phyloP scores from a whole-genome alignment of 495 filamentous ascomycete species.

The Melanomma pulvis-pyrius region DNA sequence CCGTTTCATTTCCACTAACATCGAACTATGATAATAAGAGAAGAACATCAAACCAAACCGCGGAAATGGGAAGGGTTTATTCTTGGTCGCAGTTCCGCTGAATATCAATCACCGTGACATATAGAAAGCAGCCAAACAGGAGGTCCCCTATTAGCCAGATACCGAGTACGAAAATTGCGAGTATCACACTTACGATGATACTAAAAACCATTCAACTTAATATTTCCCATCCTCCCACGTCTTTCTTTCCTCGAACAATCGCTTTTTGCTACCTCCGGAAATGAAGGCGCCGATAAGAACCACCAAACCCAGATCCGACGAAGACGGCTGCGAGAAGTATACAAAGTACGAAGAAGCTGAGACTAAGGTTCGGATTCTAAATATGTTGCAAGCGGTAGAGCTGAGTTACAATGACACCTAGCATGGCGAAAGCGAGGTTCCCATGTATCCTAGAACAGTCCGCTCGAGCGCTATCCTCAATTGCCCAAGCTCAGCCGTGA shows the following conservation, averaged over 20 bases:
- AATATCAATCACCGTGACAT: too few relatives aligned
- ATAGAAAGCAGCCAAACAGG: constrained; percentile 25
- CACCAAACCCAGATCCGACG: constrained; percentile 61
- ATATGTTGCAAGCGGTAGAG: constrained; percentile 67
- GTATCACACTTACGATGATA: constrained; percentile 52
- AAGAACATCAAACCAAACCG: too few relatives aligned
- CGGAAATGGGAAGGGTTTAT: background rate
- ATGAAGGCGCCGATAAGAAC: constrained; percentile 59
- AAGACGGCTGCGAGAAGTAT: constrained; percentile 67
- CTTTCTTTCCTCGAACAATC: constrained; percentile 63
- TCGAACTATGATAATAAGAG: too few relatives aligned
- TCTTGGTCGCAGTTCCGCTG: background rate
- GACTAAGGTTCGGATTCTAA: constrained; percentile 42
- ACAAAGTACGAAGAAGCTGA: constrained; percentile 66
- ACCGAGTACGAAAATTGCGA: constrained; percentile 24
- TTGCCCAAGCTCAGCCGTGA: background rate
- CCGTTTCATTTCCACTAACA: too few relatives aligned
- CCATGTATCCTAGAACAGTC: constrained; percentile 77
- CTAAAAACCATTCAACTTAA: constrained; percentile 55
- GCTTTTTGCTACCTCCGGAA: constrained; percentile 73
- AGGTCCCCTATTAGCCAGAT: constrained; percentile 7
- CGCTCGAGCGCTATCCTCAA: constrained; percentile 67
- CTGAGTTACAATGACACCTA: constrained; percentile 67
- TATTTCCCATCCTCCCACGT: constrained; percentile 72
- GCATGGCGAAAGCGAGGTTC: constrained; percentile 73